A percentile compares a stretch with the other conserved stretches of the same genome.
These are phyloP conservation scores for Alternaria conjuncta DNA, from an alignment of 2,329 filamentous ascomycete species.

Conservation along the genomic window DNA sequence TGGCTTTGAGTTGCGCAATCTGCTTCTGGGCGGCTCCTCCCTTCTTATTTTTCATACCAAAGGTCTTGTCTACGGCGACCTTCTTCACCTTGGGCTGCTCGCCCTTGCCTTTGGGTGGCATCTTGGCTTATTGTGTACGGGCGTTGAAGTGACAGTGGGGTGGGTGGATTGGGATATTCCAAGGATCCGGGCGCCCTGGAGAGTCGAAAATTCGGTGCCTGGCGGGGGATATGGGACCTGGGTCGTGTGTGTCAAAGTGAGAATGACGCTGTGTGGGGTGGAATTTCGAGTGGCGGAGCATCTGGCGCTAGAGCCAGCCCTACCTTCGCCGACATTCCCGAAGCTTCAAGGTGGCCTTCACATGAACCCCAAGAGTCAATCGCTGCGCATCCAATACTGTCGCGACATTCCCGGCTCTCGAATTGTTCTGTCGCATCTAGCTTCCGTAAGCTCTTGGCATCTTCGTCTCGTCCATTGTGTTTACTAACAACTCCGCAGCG, in stretches of 20 bases:
- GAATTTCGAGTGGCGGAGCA: conserved; percentile 28
- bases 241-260: conserved; percentile 40
- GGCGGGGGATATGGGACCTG: conserved; percentile 17
- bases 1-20: conserved; percentile 78
- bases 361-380: conserved; percentile 11
- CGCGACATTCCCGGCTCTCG: conserved; percentile 11
- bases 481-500: conserved; percentile 24
- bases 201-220: conserved; percentile 23
- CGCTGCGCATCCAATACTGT: conserved; percentile 4
- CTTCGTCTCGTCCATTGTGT: not conserved
- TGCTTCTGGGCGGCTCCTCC: conserved; percentile 87
- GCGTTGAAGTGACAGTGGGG: conserved; percentile 14
- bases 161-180: not conserved
- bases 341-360: conserved; percentile 38
- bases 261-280: conserved; percentile 46
- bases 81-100: conserved; percentile 62
- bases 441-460: conserved; percentile 4
- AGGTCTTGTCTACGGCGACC: conserved; percentile 89
- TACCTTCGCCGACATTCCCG: conserved; percentile 21
- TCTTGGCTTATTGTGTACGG: conserved; percentile 52
- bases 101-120: conserved; percentile 71
- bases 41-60: conserved; percentile 99
- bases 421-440: not conserved
- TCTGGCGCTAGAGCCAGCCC: conserved; percentile 22
- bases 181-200: not conserved